phyloP scores from a whole-genome alignment of 495 filamentous ascomycete genomes.

The Parachaetomium inaequale region DNA sequence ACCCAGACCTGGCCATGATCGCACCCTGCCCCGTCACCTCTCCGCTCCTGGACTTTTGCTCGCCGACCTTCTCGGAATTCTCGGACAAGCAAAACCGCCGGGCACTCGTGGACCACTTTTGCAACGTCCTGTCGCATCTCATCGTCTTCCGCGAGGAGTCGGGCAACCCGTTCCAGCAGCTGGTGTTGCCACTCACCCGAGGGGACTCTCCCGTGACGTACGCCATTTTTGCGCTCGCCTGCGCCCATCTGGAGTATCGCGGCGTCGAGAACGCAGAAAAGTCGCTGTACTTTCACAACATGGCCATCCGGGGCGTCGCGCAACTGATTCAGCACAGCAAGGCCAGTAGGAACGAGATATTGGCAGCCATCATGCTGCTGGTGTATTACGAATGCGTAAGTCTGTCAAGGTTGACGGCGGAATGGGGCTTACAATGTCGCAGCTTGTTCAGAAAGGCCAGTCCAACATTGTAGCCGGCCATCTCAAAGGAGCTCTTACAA shows the following conservation, averaged over 20 bases:
- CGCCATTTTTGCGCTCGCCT: slow-evolving; percentile 56
- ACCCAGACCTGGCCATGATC: slow-evolving; percentile 44
- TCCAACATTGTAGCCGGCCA: slow-evolving; percentile 58
- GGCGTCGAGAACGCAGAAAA: slow-evolving; percentile 54
- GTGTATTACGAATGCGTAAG: slow-evolving; percentile 63
- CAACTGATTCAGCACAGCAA: slow-evolving; percentile 53
- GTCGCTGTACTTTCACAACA: slow-evolving; percentile 57
- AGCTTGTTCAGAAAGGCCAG: slow-evolving; percentile 58
- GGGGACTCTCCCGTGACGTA: slow-evolving; percentile 52
- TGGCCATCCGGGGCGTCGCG: slow-evolving; percentile 56
- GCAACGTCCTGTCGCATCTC: slow-evolving; percentile 58
- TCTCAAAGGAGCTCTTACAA: slow-evolving; percentile 56
- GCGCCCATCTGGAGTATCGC: slow-evolving; percentile 57
- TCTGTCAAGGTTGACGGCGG: background rate
- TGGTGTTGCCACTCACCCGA: slow-evolving; percentile 56
- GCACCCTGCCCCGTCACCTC: slow-evolving; percentile 46
- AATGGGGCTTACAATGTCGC: background rate
- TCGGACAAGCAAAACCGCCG: slow-evolving; percentile 52
- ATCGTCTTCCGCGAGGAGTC: slow-evolving; percentile 62
- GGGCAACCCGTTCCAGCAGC: slow-evolving; percentile 60
- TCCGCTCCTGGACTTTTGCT: slow-evolving; percentile 48
- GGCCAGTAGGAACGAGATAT: slow-evolving; percentile 52
- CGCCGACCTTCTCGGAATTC: slow-evolving; percentile 55
- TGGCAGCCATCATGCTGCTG: slow-evolving; percentile 60
- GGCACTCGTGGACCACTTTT: slow-evolving; percentile 58